phyloP scores from a whole-genome alignment of 2,329 filamentous ascomycete genomes.

The Plenodomus biglobosus region DNA sequence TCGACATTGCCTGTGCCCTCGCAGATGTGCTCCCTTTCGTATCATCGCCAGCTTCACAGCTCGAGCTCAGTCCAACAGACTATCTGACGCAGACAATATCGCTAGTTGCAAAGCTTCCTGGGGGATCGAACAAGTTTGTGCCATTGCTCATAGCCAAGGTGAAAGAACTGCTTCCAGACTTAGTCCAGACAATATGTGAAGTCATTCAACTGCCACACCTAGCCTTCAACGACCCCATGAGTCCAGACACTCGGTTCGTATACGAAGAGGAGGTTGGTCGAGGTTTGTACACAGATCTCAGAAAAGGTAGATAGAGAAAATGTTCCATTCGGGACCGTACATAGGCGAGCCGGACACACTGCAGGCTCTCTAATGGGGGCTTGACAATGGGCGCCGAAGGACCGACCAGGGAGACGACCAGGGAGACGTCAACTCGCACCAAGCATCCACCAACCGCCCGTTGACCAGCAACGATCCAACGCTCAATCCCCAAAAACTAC shows the following conservation, averaged over 20 bases:
- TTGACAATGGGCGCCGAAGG: background rate
- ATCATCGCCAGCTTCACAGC: slow-evolving; percentile 9
- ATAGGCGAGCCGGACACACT: background rate
- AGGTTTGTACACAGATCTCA: slow-evolving; percentile 13
- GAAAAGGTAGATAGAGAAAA: background rate
- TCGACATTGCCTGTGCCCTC: slow-evolving; percentile 35
- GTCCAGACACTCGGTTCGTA: slow-evolving; percentile 22
- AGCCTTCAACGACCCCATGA: slow-evolving; percentile 21
- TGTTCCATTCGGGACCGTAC: background rate
- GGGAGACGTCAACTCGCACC: background rate
- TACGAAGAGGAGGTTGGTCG: slow-evolving; percentile 32
- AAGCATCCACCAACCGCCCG: background rate
- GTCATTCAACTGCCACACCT: slow-evolving; percentile 12
- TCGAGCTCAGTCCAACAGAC: slow-evolving; percentile 20
- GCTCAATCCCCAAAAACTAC: too few relatives aligned
- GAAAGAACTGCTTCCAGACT: slow-evolving; percentile 27
- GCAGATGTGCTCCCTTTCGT: slow-evolving; percentile 32
- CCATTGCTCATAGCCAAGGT: slow-evolving; percentile 30
- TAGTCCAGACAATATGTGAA: slow-evolving; percentile 19
- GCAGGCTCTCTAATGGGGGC: background rate
- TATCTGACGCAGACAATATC: slow-evolving; percentile 21
- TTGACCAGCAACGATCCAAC: too few relatives aligned
- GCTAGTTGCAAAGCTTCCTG: slow-evolving; percentile 26
- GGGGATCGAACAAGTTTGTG: slow-evolving; percentile 27
- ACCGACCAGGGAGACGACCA: background rate